Evolutionary conservation across 2,329 filamentous ascomycete genomes (phyloP).

Genomic region (Aspergillus quadricinctus): DNA sequence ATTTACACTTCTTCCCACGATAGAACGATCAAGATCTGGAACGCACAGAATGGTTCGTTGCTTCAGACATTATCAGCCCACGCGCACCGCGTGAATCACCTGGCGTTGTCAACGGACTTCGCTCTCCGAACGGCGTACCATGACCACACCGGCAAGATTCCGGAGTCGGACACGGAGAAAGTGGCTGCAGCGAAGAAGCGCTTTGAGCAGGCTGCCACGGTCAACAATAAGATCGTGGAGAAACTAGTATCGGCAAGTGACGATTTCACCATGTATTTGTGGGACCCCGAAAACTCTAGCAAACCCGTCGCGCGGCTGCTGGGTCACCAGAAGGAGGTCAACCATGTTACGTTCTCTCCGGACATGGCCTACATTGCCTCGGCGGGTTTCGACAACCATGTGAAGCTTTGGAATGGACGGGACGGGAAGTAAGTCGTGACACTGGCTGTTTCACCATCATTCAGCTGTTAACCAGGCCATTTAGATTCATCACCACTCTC

Average conservation of each 20-base stretch:
- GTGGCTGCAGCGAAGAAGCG: constrained; percentile 70
- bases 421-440: constrained; percentile 51
- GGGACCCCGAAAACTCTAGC: constrained; percentile 72
- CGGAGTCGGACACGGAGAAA: constrained; percentile 65
- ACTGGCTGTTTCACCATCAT: constrained; percentile 3
- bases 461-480: constrained; percentile 4
- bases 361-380: constrained; percentile 85
- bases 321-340: constrained; percentile 96
- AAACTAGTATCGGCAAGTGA: constrained; percentile 85
- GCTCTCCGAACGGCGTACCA: constrained; percentile 80
- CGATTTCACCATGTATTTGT: constrained; percentile 94
- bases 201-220: constrained; percentile 78
- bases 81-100: constrained; percentile 92
- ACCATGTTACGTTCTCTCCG: constrained; percentile 90
- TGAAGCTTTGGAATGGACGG: constrained; percentile 82
- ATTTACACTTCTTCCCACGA: constrained; percentile 86
- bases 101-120: constrained; percentile 90
- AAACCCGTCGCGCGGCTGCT: constrained; percentile 84
- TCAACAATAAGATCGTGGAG: constrained; percentile 74
- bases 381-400: constrained; percentile 88
- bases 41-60: constrained; percentile 71
- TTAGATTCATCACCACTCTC: constrained; percentile 77
- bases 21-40: constrained; percentile 90
- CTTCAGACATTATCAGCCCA: constrained; percentile 76
- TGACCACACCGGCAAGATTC: constrained; percentile 72